These are phyloP conservation scores for Remersonia thermophila DNA, from an alignment of 2,329 filamentous ascomycete genomes.

Conservation along the genomic window DNA sequence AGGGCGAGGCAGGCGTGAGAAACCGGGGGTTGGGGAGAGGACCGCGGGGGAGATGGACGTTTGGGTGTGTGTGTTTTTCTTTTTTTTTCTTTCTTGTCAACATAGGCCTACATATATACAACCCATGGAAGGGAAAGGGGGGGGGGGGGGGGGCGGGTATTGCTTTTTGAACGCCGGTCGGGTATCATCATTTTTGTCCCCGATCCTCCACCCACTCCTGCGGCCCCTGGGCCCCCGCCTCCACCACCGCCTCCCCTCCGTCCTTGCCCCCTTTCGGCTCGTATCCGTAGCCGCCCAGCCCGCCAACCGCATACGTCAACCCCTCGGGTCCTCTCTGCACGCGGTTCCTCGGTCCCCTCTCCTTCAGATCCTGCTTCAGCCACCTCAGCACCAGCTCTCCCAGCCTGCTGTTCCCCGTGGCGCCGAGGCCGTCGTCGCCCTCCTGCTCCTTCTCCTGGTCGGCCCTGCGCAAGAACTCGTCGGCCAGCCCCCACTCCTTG, in stretches of 20 bases:
- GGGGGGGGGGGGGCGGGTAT: too few species aligned
- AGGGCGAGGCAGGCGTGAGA: constrained; percentile 6
- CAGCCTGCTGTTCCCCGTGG: constrained; percentile 65
- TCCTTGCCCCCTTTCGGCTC: constrained; percentile 29
- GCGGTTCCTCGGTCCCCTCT: constrained; percentile 62
- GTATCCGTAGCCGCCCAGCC: constrained; percentile 45
- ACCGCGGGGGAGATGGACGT: too few species aligned
- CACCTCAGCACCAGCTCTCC: constrained; percentile 81
- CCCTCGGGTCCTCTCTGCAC: constrained; percentile 46
- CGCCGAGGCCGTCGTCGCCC: constrained; percentile 20
- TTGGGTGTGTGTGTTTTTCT: too few species aligned
- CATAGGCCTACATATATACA: too few species aligned
- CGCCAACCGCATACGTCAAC: constrained; percentile 45
- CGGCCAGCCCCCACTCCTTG: constrained; percentile 71
- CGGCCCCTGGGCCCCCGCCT: background rate
- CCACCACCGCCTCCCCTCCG: constrained; percentile 1
- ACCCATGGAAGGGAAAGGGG: too few species aligned
- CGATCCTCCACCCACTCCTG: background rate
- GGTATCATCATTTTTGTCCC: background rate
- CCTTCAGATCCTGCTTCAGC: constrained; percentile 68
- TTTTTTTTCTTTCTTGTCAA: too few species aligned
- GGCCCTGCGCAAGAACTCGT: constrained; percentile 50
- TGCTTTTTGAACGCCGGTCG: too few species aligned
- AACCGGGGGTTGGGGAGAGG: too few species aligned
- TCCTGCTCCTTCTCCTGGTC: constrained; percentile 20